Conservation (phyloP, 78 protist species). For the Corallochytrium limacisporum region DNA sequence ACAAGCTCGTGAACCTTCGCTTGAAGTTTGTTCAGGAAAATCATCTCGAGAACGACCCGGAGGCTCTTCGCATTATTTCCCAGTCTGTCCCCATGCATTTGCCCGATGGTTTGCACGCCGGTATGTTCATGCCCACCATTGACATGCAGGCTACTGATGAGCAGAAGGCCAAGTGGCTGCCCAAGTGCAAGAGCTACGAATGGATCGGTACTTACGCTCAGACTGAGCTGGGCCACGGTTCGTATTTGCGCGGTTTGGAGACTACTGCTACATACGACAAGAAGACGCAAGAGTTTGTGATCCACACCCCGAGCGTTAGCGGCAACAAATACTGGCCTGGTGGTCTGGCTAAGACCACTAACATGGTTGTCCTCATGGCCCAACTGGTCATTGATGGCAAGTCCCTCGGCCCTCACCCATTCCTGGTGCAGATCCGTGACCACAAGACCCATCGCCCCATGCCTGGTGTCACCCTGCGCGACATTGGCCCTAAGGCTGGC, state of each 20-base stretch:
- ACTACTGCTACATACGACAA: slow-evolving; percentile 69
- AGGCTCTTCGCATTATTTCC: no score
- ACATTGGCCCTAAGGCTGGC: slow-evolving; percentile 31
- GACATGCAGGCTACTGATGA: neutral
- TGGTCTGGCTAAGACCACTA: slow-evolving; percentile 43
- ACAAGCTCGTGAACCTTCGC: no score
- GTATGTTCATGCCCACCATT: slow-evolving; percentile 12
- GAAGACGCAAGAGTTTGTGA: slow-evolving; percentile 39
- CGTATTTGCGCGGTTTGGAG: slow-evolving; percentile 24
- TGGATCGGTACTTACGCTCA: slow-evolving; percentile 28
- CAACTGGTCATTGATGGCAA: slow-evolving; percentile 32
- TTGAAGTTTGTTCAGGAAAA: no score
- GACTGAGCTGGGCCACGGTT: neutral
- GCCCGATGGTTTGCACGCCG: no score
- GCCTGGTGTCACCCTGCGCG: slow-evolving; percentile 22
- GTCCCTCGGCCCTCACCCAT: slow-evolving; percentile 52
- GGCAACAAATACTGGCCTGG: slow-evolving; percentile 77
- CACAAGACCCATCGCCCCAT: no score
- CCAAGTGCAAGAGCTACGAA: neutral
- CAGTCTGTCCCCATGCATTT: no score
- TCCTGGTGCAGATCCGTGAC: slow-evolving; percentile 23
- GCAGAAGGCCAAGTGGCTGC: slow-evolving; percentile 20
- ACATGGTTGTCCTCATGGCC: slow-evolving; percentile 49
- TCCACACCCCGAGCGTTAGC: slow-evolving; percentile 39
- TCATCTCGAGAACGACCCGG: no score